Percentiles rank a stretch among this genome's conserved stretches.
Conservation (phyloP, 2,329 filamentous ascomycete genomes). For the Escovopsis weberi region DNA sequence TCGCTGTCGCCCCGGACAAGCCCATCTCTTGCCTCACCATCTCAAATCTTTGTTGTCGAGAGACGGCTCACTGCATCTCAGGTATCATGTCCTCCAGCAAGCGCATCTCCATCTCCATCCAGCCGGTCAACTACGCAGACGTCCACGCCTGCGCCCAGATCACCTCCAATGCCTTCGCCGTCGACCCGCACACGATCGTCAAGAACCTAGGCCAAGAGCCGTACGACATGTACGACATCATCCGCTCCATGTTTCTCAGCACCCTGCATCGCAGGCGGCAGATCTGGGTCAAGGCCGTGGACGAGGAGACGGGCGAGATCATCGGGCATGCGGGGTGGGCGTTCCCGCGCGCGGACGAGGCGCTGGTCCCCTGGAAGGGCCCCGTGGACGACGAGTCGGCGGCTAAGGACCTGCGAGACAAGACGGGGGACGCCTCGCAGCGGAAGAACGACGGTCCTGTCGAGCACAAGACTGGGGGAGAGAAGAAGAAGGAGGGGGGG, state of each 20-base stretch:
- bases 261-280: slow-evolving; percentile 2
- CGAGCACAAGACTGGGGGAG: slow-evolving; percentile 1
- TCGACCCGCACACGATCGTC: slow-evolving; percentile 6
- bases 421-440: neutral
- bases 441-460: neutral
- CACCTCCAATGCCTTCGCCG: slow-evolving; percentile 2
- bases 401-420: neutral
- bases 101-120: slow-evolving; percentile 2
- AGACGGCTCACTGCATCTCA: too few species aligned
- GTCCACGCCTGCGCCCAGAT: slow-evolving; percentile 4
- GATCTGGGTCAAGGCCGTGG: slow-evolving; percentile 6
- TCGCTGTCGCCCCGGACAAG: too few species aligned
- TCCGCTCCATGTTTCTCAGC: slow-evolving; percentile 1
- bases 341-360: slow-evolving; percentile 2
- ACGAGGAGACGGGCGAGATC: slow-evolving; percentile 1
- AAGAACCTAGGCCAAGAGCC: slow-evolving; percentile 5
- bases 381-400: slow-evolving; percentile 3
- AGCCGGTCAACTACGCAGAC: slow-evolving; percentile 5
- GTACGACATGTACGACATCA: slow-evolving; percentile 6
- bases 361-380: neutral
- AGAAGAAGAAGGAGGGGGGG: neutral
- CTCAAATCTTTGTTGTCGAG: too few species aligned
- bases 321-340: slow-evolving; percentile 6
- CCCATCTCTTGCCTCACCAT: too few species aligned
- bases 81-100: neutral